A percentile compares a stretch with the other conserved stretches of the same genome.
Conservation (phyloP, 2,329 filamentous ascomycete genomes). For the Aspergillus sp. region DNA sequence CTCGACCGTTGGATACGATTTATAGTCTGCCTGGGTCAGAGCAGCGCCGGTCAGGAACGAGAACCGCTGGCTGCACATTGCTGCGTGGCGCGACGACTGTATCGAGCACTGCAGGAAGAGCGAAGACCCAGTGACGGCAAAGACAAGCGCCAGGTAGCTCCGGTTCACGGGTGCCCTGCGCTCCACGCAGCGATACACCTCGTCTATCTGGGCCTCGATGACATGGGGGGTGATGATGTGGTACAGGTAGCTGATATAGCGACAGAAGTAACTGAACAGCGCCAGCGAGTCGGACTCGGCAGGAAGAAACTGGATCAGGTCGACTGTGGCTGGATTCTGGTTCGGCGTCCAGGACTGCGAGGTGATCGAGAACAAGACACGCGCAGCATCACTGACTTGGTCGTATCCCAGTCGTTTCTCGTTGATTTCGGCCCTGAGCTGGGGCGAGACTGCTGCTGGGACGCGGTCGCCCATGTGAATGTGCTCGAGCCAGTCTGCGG, state of each 20-base stretch:
- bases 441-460: conserved; percentile 21
- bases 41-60: conserved; percentile 32
- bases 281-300: conserved; percentile 27
- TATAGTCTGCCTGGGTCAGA: conserved; percentile 32
- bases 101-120: conserved; percentile 25
- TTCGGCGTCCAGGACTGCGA: conserved; percentile 4
- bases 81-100: conserved; percentile 21
- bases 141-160: conserved; percentile 33
- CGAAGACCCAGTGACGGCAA: conserved; percentile 35
- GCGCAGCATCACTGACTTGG: not conserved
- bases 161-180: conserved; percentile 20
- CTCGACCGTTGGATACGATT: conserved; percentile 30
- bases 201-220: conserved; percentile 27
- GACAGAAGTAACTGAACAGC: conserved; percentile 35
- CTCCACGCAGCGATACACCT: conserved; percentile 29
- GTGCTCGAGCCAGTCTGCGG: conserved; percentile 30
- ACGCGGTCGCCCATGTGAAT: conserved; percentile 31
- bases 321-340: conserved; percentile 23
- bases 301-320: conserved; percentile 28
- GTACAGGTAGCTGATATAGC: conserved; percentile 37
- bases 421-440: conserved; percentile 18
- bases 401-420: not conserved
- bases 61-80: conserved; percentile 26
- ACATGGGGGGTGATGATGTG: conserved; percentile 33
- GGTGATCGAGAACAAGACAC: not conserved